Conservation (phyloP, 108 stramenopile species). For the Cafeteria roenbergensis region DNA sequence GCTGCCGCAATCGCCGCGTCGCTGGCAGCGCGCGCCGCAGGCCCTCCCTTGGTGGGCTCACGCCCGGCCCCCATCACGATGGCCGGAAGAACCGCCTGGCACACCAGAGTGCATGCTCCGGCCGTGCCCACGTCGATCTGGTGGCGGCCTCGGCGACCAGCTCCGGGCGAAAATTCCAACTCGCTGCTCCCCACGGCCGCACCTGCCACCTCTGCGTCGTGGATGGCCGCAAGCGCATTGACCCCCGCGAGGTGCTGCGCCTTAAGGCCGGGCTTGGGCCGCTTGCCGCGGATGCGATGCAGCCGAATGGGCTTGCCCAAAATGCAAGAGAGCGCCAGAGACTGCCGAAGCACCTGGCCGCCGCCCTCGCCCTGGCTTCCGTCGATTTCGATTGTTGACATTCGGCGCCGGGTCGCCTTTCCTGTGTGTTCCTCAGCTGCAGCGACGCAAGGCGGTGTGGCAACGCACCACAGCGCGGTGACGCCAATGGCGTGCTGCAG, state of each 20-base stretch:
- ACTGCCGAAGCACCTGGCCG: neutral
- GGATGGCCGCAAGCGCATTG: neutral
- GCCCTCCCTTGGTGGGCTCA: too few species aligned
- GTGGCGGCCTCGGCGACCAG: too few species aligned
- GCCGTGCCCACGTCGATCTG: neutral
- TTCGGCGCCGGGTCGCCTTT: too few species aligned
- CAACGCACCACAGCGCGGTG: too few species aligned
- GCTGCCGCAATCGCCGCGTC: too few species aligned
- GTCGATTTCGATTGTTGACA: too few species aligned
- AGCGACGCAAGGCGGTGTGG: too few species aligned
- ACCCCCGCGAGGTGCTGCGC: neutral
- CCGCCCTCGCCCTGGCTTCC: neutral
- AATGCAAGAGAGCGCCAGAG: neutral
- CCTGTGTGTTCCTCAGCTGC: too few species aligned
- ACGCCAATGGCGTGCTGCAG: too few species aligned
- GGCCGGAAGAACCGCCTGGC: neutral
- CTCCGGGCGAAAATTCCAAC: neutral
- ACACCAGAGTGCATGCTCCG: neutral
- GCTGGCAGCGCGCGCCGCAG: too few species aligned
- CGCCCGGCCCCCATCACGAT: neutral
- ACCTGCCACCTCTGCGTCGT: neutral
- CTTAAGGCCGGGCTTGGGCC: neutral
- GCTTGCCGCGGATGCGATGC: neutral
- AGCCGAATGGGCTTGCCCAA: neutral
- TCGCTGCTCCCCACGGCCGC: neutral